Evolutionary conservation across 495 filamentous ascomycete species (phyloP), one percentile per base, ranked within the genome.

Genomic region (Penicillium flavigenum): DNA sequence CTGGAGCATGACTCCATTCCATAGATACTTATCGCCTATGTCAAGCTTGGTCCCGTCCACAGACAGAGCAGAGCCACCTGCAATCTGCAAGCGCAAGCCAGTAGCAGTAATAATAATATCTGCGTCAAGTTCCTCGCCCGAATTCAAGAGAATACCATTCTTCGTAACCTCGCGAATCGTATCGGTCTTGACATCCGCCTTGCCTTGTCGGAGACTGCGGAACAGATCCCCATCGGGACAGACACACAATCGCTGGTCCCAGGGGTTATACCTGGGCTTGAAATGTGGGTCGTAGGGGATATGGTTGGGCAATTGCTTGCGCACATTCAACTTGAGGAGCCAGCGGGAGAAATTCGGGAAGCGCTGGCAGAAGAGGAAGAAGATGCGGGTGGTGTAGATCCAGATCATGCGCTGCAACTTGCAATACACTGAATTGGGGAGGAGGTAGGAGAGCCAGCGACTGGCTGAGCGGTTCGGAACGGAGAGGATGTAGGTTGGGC

Each of bases 61-160:
- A 4, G 63, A 63, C 14, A 88, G 51, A 0, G 60, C 51, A 4
- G 83, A 71, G 6, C 76, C 75, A 22, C 81, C 80, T 0, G 80
- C 79, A 9, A 89, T 65, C 19, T 72, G 70, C 42, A 90, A 63
- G 43, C 79, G 78, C 2, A 94, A 73, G 2, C 89, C 89, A 0
- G 89, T 94, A 0, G 89, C 88, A 0, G 87, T 88, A 58, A 92
- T 70, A 64, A 92, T 88, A 62, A 88, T 83, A 70, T 92, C 88
- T 0, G 86, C 83, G 1, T 83, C 75, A 4, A 92, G 63, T 0
- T 64, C 67, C 46, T 81, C 75, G 17, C 86, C 88, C 0, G 79
- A 79, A 29, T 76, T 67, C 20, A 90, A 78, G 17, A 68, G 58
- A 54, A 93, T 85, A 1, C 82, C 79, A 12, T 78, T 75, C 20